Percentiles rank a stretch among this genome's conserved stretches.
Conservation (phyloP, 208 protist species). For the Wallacemonas rigidus region DNA sequence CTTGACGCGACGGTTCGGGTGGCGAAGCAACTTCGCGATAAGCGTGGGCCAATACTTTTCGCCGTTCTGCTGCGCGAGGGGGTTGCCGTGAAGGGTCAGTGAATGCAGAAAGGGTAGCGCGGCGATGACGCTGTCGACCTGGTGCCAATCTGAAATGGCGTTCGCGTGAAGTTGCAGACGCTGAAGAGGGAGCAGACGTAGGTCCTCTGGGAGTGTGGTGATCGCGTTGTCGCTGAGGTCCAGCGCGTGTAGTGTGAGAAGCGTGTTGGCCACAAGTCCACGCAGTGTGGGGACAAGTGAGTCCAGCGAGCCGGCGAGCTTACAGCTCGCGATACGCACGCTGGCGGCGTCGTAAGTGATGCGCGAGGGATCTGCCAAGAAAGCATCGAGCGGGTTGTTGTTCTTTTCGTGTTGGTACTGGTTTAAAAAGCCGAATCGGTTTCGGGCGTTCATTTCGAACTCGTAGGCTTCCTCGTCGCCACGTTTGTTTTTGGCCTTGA, state of each 20-base stretch:
- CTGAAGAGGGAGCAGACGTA: conserved; percentile 68
- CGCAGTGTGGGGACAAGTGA: conserved; percentile 68
- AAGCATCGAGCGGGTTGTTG: conserved; percentile 14
- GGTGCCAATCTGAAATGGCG: conserved; percentile 64
- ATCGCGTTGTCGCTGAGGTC: conserved; percentile 83
- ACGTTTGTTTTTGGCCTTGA: conserved; percentile 86
- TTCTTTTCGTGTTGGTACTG: background rate
- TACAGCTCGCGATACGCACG: conserved; percentile 70
- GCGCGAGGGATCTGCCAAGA: conserved; percentile 4
- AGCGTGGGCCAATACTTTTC: conserved; percentile 60
- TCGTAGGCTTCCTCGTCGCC: conserved; percentile 91
- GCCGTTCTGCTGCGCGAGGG: conserved; percentile 63
- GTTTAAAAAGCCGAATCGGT: conserved; percentile 48
- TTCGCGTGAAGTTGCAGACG: conserved; percentile 79
- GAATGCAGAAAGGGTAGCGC: conserved; percentile 55
- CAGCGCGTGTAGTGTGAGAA: conserved; percentile 70
- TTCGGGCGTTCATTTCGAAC: conserved; percentile 46
- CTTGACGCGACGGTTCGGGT: conserved; percentile 47
- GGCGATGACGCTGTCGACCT: conserved; percentile 68
- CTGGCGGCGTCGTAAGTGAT: conserved; percentile 55
- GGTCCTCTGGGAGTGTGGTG: conserved; percentile 49
- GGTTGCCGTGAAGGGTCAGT: conserved; percentile 85
- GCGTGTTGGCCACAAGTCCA: conserved; percentile 69
- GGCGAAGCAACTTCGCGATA: conserved; percentile 51
- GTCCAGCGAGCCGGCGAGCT: conserved; percentile 51